Evolutionary conservation across 208 protist genomes (phyloP).

Genomic region (Trypanosoma caninum): DNA sequence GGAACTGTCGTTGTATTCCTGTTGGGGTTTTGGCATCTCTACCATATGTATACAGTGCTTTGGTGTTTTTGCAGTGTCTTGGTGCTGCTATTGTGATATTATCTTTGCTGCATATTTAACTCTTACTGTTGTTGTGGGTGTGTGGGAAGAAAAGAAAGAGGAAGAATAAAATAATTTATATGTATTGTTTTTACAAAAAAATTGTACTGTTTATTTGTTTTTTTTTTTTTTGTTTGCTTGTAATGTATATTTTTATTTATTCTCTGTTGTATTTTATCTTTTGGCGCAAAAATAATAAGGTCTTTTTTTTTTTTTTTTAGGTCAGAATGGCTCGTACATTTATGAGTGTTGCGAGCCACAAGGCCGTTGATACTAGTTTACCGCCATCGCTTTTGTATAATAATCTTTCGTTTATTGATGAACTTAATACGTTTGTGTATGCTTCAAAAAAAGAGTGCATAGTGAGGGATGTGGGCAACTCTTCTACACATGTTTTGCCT

Average conservation of each 20-base stretch:
- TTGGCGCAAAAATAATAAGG: not conserved
- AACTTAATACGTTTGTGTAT: conserved; percentile 25
- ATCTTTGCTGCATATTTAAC: not conserved
- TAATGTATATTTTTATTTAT: not conserved
- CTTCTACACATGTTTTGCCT: conserved; percentile 3
- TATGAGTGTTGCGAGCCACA: not conserved
- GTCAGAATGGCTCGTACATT: conserved; percentile 10
- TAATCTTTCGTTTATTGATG: conserved; percentile 36
- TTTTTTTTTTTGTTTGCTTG: not conserved
- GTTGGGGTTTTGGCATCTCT: conserved; percentile 52
- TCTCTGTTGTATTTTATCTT: conserved; percentile 6
- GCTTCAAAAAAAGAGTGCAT: conserved; percentile 23
- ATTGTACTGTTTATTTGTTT: not conserved
- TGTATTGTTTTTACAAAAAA: not conserved
- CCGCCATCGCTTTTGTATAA: conserved; percentile 43
- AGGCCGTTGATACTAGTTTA: not conserved
- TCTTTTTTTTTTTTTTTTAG: not conserved
- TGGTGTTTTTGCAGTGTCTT: conserved; percentile 51
- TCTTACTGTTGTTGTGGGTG: not conserved
- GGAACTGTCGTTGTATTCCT: conserved; percentile 46
- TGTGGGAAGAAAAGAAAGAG: not conserved
- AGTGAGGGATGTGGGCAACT: not conserved
- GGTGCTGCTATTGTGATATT: conserved; percentile 19
- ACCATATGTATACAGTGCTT: conserved; percentile 45
- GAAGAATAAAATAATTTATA: not conserved